Evolutionary conservation across 1,284 basidiomycete species (phyloP).

Genomic region (Malassezia cuniculi): DNA sequence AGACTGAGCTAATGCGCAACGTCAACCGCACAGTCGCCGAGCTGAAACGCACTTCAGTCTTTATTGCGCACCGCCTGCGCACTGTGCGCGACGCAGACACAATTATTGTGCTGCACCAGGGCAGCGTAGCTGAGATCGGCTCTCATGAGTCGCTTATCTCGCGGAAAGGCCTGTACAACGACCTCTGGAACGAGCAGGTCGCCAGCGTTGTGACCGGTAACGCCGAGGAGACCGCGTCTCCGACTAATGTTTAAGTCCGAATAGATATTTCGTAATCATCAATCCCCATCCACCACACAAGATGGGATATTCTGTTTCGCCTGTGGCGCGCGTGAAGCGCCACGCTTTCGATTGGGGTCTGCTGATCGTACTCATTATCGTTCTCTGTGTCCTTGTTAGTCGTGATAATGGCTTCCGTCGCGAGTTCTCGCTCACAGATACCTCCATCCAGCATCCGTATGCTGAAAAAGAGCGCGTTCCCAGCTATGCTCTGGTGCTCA

Average conservation of each 20-base stretch:
- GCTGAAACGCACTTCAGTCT: constrained; percentile 75
- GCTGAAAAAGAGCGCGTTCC: constrained; percentile 73
- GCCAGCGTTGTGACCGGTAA: constrained; percentile 5
- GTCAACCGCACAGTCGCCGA: constrained; percentile 68
- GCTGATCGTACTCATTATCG: constrained; percentile 15
- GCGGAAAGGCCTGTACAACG: constrained; percentile 29
- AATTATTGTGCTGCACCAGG: constrained; percentile 37
- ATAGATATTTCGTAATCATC: no score
- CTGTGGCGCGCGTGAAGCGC: no score
- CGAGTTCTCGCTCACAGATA: constrained; percentile 46
- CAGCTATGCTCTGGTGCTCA: constrained; percentile 47
- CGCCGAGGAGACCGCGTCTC: no score
- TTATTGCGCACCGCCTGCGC: constrained; percentile 57
- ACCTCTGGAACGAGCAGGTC: constrained; percentile 33
- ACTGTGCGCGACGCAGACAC: constrained; percentile 67
- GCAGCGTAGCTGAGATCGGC: constrained; percentile 30
- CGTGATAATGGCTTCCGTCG: constrained; percentile 65
- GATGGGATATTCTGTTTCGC: no score
- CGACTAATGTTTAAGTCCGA: no score
- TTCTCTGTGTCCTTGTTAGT: constrained; percentile 55
- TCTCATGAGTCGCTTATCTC: constrained; percentile 28
- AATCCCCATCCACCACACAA: no score
- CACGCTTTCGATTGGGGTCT: constrained; percentile 32
- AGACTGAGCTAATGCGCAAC: constrained; percentile 86
- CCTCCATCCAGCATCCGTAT: constrained; percentile 56